phyloP scores from a whole-genome alignment of 2,329 filamentous ascomycete genomes.

The Bertia moriformis region DNA sequence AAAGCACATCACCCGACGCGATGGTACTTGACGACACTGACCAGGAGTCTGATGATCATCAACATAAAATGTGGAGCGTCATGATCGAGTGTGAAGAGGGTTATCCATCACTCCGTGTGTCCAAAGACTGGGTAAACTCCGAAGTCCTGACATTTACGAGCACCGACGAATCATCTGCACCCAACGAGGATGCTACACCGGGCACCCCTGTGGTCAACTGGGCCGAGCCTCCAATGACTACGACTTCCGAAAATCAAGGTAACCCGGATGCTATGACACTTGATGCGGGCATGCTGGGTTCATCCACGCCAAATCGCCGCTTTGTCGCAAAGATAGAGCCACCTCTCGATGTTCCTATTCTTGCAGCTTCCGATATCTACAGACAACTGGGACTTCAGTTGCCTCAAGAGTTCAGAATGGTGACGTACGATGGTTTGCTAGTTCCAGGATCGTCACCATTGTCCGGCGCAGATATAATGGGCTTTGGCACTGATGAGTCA shows the following conservation, averaged over 20 bases:
- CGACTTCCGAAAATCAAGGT: slow-evolving; percentile 9
- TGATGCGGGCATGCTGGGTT: slow-evolving; percentile 17
- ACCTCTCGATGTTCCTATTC: slow-evolving; percentile 21
- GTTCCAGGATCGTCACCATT: slow-evolving; percentile 14
- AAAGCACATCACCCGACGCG: slow-evolving; percentile 9
- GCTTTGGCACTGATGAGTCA: slow-evolving; percentile 10
- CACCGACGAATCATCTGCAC: slow-evolving; percentile 3
- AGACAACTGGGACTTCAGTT: slow-evolving; percentile 20
- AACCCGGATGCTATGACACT: slow-evolving; percentile 18
- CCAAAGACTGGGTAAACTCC: slow-evolving; percentile 23
- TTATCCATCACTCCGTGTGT: slow-evolving; percentile 23
- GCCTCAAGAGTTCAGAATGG: slow-evolving; percentile 20
- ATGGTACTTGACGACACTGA: slow-evolving; percentile 16
- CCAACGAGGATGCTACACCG: background rate
- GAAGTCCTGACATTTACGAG: slow-evolving; percentile 15
- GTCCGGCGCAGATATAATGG: slow-evolving; percentile 6
- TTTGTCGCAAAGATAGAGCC: slow-evolving; percentile 25
- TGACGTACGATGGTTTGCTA: slow-evolving; percentile 20
- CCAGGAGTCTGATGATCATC: too few relatives aligned
- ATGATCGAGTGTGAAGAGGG: slow-evolving; percentile 26
- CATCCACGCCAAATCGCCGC: slow-evolving; percentile 22
- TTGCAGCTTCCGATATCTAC: slow-evolving; percentile 22
- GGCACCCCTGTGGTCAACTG: background rate
- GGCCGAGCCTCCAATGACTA: background rate
- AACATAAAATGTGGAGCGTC: slow-evolving; percentile 15